Evolutionary conservation across 352 stramenopile species (phyloP), one percentile per base, ranked within the genome.

Genomic region (Peronosclerospora sorghi): DNA sequence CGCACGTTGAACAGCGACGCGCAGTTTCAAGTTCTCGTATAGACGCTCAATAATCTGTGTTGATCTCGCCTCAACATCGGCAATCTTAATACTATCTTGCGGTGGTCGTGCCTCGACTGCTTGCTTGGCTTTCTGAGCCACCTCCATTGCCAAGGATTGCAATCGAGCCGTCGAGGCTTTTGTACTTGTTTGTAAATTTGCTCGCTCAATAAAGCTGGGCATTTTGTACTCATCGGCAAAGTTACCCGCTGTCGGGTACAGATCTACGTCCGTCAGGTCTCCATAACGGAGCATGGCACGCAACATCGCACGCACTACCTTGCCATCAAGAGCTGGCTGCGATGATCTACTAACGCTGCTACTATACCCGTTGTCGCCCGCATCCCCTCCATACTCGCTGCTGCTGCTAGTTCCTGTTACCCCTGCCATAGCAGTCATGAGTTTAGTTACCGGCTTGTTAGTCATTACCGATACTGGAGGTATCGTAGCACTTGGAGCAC

Each of bases 21-120:
- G 73, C 1, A 92, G 63, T 54, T 92, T 92, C 2, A 92, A 50
- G 46, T 92, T 92, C 27, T 92, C 80, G 34, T 87, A 89, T 39
- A 92, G 51, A 2, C 80, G 71, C 56, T 89, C 80, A 40, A 92
- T 71, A 39, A 92, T 60, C 35, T 85, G 72, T 8, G 62, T 73
- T 27, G 80, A 62, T 47, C 67, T 80, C 35, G 84, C 65, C 32
- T 92, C 80, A 6, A 90, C 75, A 19, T 92, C 80, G 2, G 39
- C 62, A 38, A 70, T 85, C 49, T 87, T 90, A 29, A 86, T 75
- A 27, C 45, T 72, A 48, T 92, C 80, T 39, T 87, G 71, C 20
- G 74, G 66, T 24, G 54, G 59, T 24, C 59, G 59, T 19, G 45
- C 46, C 41, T 87, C 72, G 17, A 84, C 48, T 1, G 62, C 63